Evolutionary conservation across 805 yeast genomes (phyloP).

Genomic region (Saturnispora ahearnii): DNA sequence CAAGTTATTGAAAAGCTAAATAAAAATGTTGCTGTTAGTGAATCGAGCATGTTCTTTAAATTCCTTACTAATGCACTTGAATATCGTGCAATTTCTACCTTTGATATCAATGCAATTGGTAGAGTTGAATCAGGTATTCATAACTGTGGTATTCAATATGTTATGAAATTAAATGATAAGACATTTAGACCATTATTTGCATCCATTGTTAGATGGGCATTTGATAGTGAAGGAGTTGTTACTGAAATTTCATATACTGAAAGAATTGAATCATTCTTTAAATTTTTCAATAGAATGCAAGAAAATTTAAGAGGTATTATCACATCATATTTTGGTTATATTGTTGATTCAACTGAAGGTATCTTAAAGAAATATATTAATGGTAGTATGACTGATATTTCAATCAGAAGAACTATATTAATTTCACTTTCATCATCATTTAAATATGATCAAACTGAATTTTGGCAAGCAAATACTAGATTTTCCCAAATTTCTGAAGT

Average conservation of each 20-base stretch:
- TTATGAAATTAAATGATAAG: conserved; percentile 89
- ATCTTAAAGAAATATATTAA: conserved; percentile 43
- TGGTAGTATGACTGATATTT: conserved; percentile 35
- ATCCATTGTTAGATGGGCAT: conserved; percentile 82
- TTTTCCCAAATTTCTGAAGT: conserved; percentile 62
- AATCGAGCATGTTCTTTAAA: conserved; percentile 57
- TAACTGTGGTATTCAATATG: conserved; percentile 62
- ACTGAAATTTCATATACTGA: conserved; percentile 39
- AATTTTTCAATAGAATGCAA: conserved; percentile 77
- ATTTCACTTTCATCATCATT: conserved; percentile 73
- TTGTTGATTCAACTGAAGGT: conserved; percentile 61
- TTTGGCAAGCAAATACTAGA: conserved; percentile 85
- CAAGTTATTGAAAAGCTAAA: conserved; percentile 56
- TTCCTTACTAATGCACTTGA: conserved; percentile 67
- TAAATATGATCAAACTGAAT: conserved; percentile 85
- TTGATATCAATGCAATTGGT: conserved; percentile 65
- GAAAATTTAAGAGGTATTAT: conserved; percentile 78
- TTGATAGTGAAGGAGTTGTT: conserved; percentile 64
- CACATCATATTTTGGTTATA: conserved; percentile 79
- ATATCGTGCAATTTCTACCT: conserved; percentile 48
- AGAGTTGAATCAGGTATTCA: conserved; percentile 74
- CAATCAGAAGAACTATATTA: conserved; percentile 64
- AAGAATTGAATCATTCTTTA: conserved; percentile 67
- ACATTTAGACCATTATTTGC: conserved; percentile 90
- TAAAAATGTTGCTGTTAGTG: conserved; percentile 66